Conservation (phyloP, 2,329 filamentous ascomycete genomes). For the Volutella citrinella region DNA sequence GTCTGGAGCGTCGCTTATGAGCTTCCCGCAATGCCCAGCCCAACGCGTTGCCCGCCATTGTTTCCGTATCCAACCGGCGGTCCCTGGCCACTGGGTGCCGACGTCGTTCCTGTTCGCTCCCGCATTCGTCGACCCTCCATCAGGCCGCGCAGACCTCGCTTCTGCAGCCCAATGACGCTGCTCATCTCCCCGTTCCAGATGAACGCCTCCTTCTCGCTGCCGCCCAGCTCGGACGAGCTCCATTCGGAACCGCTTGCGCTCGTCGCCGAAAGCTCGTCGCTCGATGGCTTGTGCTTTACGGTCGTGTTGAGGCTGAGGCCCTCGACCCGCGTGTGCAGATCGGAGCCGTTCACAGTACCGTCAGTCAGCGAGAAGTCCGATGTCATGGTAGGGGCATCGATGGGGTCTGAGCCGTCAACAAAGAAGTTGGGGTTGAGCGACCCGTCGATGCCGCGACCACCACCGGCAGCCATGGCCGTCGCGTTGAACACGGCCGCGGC, state of each 20-base stretch:
- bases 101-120: conserved; percentile 58
- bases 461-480: conserved; percentile 94
- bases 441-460: conserved; percentile 77
- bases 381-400: conserved; percentile 32
- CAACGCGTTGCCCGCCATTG: conserved; percentile 38
- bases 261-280: conserved; percentile 48
- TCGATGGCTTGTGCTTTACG: conserved; percentile 37
- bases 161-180: conserved; percentile 92
- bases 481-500: conserved; percentile 97
- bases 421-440: conserved; percentile 62
- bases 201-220: conserved; percentile 45
- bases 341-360: conserved; percentile 28
- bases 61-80: conserved; percentile 12
- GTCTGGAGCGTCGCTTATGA: too few species aligned
- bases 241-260: conserved; percentile 55
- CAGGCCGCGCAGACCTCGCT: conserved; percentile 82
- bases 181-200: conserved; percentile 80
- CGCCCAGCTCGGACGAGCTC: conserved; percentile 53
- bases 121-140: conserved; percentile 92
- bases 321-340: conserved; percentile 34
- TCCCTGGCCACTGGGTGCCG: conserved; percentile 19
- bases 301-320: conserved; percentile 49
- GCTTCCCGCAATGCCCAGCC: conserved; percentile 53
- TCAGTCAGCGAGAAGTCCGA: conserved; percentile 33
- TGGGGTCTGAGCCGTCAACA: conserved; percentile 45